These are phyloP conservation scores for Bombardia bombarda DNA, from an alignment of 495 filamentous ascomycete genomes.

Conservation along the genomic window DNA sequence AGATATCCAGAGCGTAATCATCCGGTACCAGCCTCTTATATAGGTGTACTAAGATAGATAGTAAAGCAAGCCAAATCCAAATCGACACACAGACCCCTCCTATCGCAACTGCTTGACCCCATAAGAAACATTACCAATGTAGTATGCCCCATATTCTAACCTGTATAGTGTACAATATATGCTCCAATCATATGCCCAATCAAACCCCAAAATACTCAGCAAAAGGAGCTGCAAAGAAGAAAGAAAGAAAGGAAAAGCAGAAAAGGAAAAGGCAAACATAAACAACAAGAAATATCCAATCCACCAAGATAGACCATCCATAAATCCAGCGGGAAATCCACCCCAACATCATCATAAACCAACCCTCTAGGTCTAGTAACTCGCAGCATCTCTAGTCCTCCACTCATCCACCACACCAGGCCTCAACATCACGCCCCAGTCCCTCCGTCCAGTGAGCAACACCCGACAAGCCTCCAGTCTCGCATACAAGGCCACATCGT, in stretches of 20 bases:
- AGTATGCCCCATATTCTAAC: no score
- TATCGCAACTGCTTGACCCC: no score
- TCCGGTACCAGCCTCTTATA: no score
- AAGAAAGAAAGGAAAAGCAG: neutral
- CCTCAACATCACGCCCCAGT: conserved; percentile 14
- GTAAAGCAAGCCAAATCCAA: no score
- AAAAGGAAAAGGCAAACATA: neutral
- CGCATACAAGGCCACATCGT: conserved; percentile 18
- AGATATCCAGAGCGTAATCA: no score
- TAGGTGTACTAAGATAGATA: no score
- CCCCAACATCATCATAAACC: neutral
- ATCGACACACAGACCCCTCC: no score
- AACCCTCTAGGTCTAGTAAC: neutral
- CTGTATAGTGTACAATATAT: no score
- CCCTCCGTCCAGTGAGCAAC: conserved; percentile 20
- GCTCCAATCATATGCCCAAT: no score
- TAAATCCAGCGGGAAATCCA: neutral
- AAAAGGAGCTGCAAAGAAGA: no score
- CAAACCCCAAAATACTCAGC: no score
- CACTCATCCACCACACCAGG: conserved; percentile 11
- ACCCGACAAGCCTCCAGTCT: conserved; percentile 23
- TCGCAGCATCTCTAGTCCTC: conserved; percentile 4
- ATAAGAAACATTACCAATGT: no score
- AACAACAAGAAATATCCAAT: neutral
- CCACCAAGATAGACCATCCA: neutral